These are phyloP conservation scores for Candida saitoana DNA, from an alignment of 805 yeast species.

Conservation along the genomic window DNA sequence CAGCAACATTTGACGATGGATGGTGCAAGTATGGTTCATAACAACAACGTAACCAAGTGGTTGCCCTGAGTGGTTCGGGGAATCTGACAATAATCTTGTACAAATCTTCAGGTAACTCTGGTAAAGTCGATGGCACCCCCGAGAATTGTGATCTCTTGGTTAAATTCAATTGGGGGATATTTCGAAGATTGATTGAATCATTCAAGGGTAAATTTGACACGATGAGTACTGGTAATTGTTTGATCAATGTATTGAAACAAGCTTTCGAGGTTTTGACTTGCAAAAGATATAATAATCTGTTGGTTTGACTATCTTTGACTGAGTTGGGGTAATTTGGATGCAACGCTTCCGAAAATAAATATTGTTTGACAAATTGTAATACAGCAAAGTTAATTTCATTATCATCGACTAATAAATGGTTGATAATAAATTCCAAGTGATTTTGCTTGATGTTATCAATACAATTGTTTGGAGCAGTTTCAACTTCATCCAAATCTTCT, in stretches of 20 bases:
- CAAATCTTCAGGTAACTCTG: conserved; percentile 52
- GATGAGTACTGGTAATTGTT: conserved; percentile 58
- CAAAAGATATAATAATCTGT: conserved; percentile 46
- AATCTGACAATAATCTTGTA: conserved; percentile 58
- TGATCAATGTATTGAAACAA: conserved; percentile 49
- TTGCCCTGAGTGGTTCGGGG: conserved; percentile 86
- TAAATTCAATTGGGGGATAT: conserved; percentile 29
- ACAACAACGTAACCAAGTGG: conserved; percentile 90
- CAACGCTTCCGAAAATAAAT: conserved; percentile 56
- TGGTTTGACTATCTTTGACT: conserved; percentile 28
- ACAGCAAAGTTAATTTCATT: conserved; percentile 74
- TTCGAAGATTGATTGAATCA: conserved; percentile 25
- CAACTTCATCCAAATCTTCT: conserved; percentile 11
- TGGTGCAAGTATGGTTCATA: conserved; percentile 57
- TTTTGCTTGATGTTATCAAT: conserved; percentile 33
- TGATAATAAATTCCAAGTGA: conserved; percentile 51
- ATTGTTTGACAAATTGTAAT: conserved; percentile 80
- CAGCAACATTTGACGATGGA: conserved; percentile 9
- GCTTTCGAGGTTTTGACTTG: conserved; percentile 45
- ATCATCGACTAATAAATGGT: conserved; percentile 56
- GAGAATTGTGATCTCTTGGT: conserved; percentile 46
- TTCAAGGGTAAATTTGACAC: conserved; percentile 30
- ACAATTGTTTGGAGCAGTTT: conserved; percentile 28
- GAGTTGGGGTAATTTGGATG: conserved; percentile 26
- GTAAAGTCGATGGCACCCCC: conserved; percentile 60